Evolutionary conservation across 129 eudicot species (phyloP).

Genomic region (Chrysanthemum makinoi): DNA sequence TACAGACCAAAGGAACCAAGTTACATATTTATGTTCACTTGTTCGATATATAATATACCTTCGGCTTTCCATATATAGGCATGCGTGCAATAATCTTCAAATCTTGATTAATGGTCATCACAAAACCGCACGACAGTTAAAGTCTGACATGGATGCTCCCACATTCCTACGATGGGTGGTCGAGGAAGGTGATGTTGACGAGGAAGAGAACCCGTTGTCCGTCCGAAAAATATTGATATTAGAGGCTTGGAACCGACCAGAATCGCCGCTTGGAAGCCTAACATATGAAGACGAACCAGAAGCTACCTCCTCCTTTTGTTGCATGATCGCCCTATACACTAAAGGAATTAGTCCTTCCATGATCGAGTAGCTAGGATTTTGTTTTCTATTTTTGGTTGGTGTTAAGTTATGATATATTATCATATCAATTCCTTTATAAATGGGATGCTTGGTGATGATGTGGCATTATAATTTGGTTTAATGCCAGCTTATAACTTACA

Average conservation of each 20-base stretch:
- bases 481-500: no score
- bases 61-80: constrained; percentile 5
- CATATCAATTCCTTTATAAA: no score
- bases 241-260: constrained; percentile 47
- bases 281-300: constrained; percentile 43
- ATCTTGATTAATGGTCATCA: constrained; percentile 13
- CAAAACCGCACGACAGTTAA: not conserved
- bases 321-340: constrained; percentile 55
- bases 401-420: no score
- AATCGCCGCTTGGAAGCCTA: constrained; percentile 63
- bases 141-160: not conserved
- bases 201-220: constrained; percentile 42
- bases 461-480: no score
- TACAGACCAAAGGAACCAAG: not conserved
- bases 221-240: constrained; percentile 37
- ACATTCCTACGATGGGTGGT: constrained; percentile 18
- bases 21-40: not conserved
- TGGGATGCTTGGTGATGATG: no score
- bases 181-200: constrained; percentile 33
- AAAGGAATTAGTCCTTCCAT: constrained; percentile 34
- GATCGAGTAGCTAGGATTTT: no score
- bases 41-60: not conserved
- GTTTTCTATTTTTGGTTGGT: no score
- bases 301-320: constrained; percentile 45
- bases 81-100: not conserved